Evolutionary conservation across 192 early-diverging fungal species (phyloP).

Genomic region (Blastocladiella britannica): DNA sequence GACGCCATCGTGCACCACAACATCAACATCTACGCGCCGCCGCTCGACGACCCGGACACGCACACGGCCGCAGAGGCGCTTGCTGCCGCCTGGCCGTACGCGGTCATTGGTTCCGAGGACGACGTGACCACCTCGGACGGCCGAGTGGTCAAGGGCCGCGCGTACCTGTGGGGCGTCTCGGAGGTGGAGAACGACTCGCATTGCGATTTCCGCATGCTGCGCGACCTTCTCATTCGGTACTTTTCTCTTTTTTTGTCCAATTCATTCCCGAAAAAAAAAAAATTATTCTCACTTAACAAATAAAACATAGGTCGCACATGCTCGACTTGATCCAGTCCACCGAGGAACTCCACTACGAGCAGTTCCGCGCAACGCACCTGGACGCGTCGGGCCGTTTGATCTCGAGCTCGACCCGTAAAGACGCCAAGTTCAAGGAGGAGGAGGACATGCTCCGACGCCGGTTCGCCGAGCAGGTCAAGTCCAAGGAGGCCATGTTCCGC

Average conservation of each 20-base stretch:
- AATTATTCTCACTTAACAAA: conserved; percentile 6
- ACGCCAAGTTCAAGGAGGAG: conserved; percentile 94
- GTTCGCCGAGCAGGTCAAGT: conserved; percentile 93
- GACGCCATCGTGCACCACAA: conserved; percentile 80
- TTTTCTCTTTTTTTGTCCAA: conserved; percentile 5
- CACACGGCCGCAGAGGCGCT: conserved; percentile 52
- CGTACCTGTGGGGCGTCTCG: conserved; percentile 96
- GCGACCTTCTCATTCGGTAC: conserved; percentile 89
- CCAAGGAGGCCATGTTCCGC: conserved; percentile 93
- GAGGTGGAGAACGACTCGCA: conserved; percentile 98
- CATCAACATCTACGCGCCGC: conserved; percentile 78
- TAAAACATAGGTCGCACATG: conserved; percentile 97
- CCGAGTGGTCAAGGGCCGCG: conserved; percentile 75
- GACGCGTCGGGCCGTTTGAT: conserved; percentile 39
- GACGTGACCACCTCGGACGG: conserved; percentile 70
- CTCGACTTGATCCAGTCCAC: conserved; percentile 81
- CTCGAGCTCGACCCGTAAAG: conserved; percentile 17
- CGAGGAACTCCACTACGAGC: conserved; percentile 90
- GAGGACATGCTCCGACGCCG: conserved; percentile 85
- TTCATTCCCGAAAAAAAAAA: background rate
- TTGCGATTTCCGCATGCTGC: conserved; percentile 94
- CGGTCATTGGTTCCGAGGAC: conserved; percentile 75
- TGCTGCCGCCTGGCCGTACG: conserved; percentile 81
- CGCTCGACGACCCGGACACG: conserved; percentile 78
- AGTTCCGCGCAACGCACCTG: conserved; percentile 69